phyloP scores from a whole-genome alignment of 805 yeast species.

The Spathaspora gorwiae region DNA sequence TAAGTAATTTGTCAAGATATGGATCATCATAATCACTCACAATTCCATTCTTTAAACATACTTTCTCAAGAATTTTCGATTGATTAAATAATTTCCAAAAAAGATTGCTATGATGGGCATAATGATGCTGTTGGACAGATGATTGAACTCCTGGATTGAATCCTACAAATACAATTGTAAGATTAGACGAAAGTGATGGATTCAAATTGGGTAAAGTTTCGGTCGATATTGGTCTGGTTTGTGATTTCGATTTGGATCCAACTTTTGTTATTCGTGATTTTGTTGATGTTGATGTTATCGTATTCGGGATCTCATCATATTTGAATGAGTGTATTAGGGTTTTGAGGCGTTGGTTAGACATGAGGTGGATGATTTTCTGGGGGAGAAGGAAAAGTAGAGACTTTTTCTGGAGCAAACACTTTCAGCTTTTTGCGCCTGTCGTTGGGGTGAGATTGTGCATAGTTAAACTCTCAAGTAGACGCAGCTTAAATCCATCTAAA shows the following conservation, averaged over 20 bases:
- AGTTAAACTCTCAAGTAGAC: too few relatives aligned
- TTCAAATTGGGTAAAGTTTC: conserved; percentile 20
- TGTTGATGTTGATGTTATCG: not conserved
- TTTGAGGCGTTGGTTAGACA: conserved; percentile 6
- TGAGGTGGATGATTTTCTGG: too few relatives aligned
- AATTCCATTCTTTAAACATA: conserved; percentile 3
- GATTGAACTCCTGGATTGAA: conserved; percentile 70
- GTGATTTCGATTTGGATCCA: not conserved
- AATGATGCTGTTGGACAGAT: conserved; percentile 58
- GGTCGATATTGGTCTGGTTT: not conserved
- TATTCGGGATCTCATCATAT: conserved; percentile 1
- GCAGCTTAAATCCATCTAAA: too few relatives aligned
- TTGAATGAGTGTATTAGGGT: conserved; percentile 14
- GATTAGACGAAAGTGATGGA: conserved; percentile 25
- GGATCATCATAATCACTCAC: conserved; percentile 6
- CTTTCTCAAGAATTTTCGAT: conserved; percentile 38
- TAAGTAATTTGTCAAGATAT: conserved; percentile 10
- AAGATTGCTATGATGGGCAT: conserved; percentile 64
- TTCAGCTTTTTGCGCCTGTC: too few relatives aligned
- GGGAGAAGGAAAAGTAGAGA: too few relatives aligned
- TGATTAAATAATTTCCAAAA: conserved; percentile 65
- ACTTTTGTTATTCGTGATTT: conserved; percentile 1
- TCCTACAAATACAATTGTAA: conserved; percentile 55
- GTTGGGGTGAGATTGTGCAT: too few relatives aligned
- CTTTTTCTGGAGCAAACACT: too few relatives aligned